phyloP scores from a whole-genome alignment of 1,284 basidiomycete genomes.

The Cystobasidium slooffiae region DNA sequence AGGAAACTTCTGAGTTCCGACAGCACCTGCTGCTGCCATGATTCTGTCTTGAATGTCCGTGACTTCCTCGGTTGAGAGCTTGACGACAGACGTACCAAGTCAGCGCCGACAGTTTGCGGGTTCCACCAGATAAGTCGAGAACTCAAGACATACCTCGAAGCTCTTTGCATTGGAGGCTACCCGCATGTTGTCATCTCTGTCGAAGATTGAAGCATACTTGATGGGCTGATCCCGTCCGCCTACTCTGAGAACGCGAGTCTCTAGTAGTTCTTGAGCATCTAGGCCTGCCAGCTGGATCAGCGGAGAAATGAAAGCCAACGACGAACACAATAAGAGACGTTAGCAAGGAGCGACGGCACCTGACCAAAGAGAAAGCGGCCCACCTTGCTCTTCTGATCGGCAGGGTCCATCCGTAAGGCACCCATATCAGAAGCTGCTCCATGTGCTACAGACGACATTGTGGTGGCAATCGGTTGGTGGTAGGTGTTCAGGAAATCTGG shows the following conservation, averaged over 20 bases:
- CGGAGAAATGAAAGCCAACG: background rate
- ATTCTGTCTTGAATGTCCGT: background rate
- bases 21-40: background rate
- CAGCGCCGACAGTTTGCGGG: background rate
- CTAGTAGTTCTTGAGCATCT: slow-evolving; percentile 33
- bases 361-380: background rate
- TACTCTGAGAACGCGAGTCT: slow-evolving; percentile 24
- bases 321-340: background rate
- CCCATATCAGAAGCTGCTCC: slow-evolving; percentile 29
- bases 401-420: slow-evolving; percentile 17
- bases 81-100: background rate
- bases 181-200: slow-evolving; percentile 40
- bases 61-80: slow-evolving; percentile 37
- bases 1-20: background rate
- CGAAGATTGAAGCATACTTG: slow-evolving; percentile 40
- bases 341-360: background rate
- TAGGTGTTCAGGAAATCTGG: background rate
- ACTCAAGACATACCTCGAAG: slow-evolving; percentile 33
- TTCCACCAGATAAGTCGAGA: background rate
- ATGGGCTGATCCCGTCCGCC: slow-evolving; percentile 25
- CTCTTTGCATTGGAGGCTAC: slow-evolving; percentile 33
- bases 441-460: slow-evolving; percentile 21
- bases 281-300: slow-evolving; percentile 28
- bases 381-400: slow-evolving; percentile 39
- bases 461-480: background rate